A percentile compares a stretch with the other conserved stretches of the same genome.
These are phyloP conservation scores for Aspergillus mulundensis DNA, from an alignment of 495 filamentous ascomycete genomes.

Conservation along the genomic window DNA sequence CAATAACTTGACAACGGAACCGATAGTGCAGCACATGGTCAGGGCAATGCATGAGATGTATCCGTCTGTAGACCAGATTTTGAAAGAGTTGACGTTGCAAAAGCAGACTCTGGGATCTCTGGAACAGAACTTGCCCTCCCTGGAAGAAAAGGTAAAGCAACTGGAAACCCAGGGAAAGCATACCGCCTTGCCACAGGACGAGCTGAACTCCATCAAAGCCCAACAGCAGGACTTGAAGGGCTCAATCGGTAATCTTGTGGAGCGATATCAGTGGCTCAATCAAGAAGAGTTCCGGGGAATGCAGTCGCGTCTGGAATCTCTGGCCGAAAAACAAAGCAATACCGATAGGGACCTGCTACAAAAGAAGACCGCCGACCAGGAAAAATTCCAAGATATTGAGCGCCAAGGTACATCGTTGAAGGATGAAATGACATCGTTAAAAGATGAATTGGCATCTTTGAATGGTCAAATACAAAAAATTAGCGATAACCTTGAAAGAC, in stretches of 20 bases:
- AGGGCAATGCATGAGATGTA: slow-evolving; percentile 36
- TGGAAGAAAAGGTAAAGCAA: not conserved
- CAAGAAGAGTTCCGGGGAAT: not conserved
- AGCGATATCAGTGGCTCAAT: not conserved
- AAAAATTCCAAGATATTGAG: not conserved
- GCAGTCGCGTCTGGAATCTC: not conserved
- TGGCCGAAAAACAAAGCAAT: not conserved
- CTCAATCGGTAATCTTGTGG: slow-evolving; percentile 3
- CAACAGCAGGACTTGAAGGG: slow-evolving; percentile 5
- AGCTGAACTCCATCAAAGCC: slow-evolving; percentile 8
- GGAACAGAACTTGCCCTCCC: not conserved
- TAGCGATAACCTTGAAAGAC: not conserved
- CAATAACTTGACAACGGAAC: slow-evolving; percentile 30
- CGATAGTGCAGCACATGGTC: slow-evolving; percentile 33
- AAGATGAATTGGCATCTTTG: not conserved
- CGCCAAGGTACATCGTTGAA: not conserved
- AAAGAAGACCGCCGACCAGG: not conserved
- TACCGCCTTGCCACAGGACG: not conserved
- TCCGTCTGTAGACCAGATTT: slow-evolving; percentile 21
- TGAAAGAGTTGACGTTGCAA: slow-evolving; percentile 6
- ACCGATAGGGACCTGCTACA: not conserved
- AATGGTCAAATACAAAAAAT: not conserved
- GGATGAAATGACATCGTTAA: too few relatives aligned
- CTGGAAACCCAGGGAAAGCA: not conserved
- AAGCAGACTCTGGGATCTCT: slow-evolving; percentile 1